These are phyloP conservation scores for Neurospora sublineolata DNA, from an alignment of 495 filamentous ascomycete species.

Conservation along the genomic window DNA sequence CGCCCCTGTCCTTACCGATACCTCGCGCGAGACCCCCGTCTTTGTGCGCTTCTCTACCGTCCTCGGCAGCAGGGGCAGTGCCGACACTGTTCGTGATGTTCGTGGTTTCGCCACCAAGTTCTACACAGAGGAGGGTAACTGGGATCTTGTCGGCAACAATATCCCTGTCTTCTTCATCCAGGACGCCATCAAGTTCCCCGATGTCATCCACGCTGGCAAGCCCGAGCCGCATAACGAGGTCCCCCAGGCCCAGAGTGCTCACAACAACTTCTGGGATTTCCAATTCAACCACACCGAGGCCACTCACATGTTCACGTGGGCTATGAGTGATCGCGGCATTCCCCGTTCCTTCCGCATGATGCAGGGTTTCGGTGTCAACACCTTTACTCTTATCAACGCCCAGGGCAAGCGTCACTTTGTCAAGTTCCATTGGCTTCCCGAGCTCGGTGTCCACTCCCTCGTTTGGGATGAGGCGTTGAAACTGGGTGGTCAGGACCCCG, in stretches of 20 bases:
- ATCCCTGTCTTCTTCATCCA: conserved; percentile 64
- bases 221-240: conserved; percentile 70
- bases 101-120: conserved; percentile 75
- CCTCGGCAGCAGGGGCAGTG: conserved; percentile 62
- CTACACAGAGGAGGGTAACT: conserved; percentile 52
- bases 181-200: conserved; percentile 63
- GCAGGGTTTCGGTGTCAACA: conserved; percentile 87
- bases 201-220: conserved; percentile 69
- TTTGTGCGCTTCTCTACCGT: conserved; percentile 80
- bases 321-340: conserved; percentile 68
- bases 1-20: conserved; percentile 70
- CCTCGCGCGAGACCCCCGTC: conserved; percentile 63
- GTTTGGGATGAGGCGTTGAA: conserved; percentile 87
- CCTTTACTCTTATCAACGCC: conserved; percentile 60
- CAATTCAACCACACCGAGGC: conserved; percentile 56
- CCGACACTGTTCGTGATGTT: conserved; percentile 73
- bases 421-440: conserved; percentile 72
- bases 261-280: conserved; percentile 55
- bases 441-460: conserved; percentile 70
- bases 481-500: conserved; percentile 68
- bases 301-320: conserved; percentile 79
- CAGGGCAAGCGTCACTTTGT: conserved; percentile 64
- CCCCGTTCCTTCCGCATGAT: conserved; percentile 80
- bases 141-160: conserved; percentile 54
- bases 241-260: conserved; percentile 49